Evolutionary conservation across 1,284 basidiomycete genomes (phyloP), one percentile per base, ranked within the genome.

Genomic region (Cutaneotrichosporon cutaneum): DNA sequence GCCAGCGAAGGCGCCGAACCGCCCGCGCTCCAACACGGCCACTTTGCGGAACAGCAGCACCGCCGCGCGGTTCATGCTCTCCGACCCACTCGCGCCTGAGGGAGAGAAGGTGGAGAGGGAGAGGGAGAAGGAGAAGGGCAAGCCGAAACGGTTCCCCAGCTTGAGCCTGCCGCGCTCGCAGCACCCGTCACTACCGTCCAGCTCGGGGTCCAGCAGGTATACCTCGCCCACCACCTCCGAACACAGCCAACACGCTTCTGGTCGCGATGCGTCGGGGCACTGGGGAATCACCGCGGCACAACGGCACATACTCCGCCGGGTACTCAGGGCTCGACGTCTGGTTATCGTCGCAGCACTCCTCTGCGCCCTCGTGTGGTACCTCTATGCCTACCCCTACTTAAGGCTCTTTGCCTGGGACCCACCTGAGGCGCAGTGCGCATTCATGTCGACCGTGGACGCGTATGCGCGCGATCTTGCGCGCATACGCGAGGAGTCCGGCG

Each of bases 401-500:
- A 21, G 35, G 24, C 27, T 30, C 26, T 26, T 24, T 14, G 30
- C 30, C 5, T 22, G 22, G 21, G n/a, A n/a, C n/a, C 33, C 9
- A 14, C 52, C 32, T 4, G 56, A 58, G 13, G 14, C 32, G 14
- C 24, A 59, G 27, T 77, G 76, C 67, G 61, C 57, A 10, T 77
- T 78, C 59, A 70, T 74, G 24, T 75, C 73, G 8, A 68, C 74
- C 11, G 65, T 75, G 13, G 74, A 76, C 44, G 76, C 76, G 2
- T 78, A 76, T 60, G 67, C 69, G 5, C 64, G 70, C 22, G 76
- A 78, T 60, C 66, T 77, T 9, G 59, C 55, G 9, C 64, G 73
- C 33, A 61, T 78, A 6, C 65, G 71, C 13, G 48, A 27, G 26
- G 26, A 51, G 48, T n/a, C 32, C 16, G 48, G 48, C 16, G 27